Base-by-base conservation (phyloP, 2,329 filamentous ascomycete species). In the Stenocarpella maydis region DNA sequence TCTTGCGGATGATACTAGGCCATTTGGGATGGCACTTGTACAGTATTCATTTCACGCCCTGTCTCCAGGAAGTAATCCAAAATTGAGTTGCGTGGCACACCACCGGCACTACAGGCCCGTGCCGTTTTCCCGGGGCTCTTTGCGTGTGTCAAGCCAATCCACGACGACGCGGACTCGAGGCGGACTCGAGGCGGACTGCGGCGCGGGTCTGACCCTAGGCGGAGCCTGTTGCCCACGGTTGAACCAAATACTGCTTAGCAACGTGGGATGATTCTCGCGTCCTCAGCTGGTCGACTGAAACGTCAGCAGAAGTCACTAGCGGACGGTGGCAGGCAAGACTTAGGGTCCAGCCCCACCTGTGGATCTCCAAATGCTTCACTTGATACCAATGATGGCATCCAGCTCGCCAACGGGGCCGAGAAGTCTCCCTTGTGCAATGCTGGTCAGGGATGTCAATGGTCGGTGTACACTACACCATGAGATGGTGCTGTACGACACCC, bases 321-420 rank as follows among this genome's bases (percentile, higher is more conserved):
- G 26, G 28, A 53, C 39, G 17, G 34, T 47, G 41, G 34, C 28
- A 74, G 70, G 34, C 34, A 37, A 12, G 12, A 68, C 73, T 75
- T 24, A 60, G 39, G 55, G 55, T 60, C 55, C 39, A 28, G 19
- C 55, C 39, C 55, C 55, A 41, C 55, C 39, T 45, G 39, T 45
- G 55, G 55, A 45, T 28, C 54, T 19, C n/a, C n/a, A n/a, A n/a
- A n/a, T n/a, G n/a, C n/a, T n/a, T n/a, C n/a, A n/a, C n/a, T 47
- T 41, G 4, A 19, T 26, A 58, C 53, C 21, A 19, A 24, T 37
- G 52, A 19, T 34, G 52, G 31, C 31, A 37, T 28, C 52, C 31
- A 54, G 52, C 28, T 34, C 50, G 50, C 19, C 50, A 21, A 34
- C 50, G n/a, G 28, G 28, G 19, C 28, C 21, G 14, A 34, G 28